These are phyloP conservation scores for Emericellopsis atlantica DNA, from an alignment of 2,329 filamentous ascomycete species.

Conservation along the genomic window DNA sequence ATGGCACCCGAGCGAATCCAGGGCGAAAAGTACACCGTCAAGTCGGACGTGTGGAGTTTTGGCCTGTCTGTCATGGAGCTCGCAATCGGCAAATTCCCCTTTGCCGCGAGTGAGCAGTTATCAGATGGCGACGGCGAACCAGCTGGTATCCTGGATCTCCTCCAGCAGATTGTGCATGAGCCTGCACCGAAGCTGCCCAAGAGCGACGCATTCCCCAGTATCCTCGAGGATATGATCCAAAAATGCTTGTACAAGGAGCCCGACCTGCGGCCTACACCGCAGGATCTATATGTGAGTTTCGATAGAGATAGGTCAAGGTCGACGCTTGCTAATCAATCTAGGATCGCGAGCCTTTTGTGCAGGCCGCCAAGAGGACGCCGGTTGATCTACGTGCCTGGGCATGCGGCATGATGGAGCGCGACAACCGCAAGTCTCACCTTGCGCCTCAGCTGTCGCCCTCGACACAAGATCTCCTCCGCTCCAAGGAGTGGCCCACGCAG, in stretches of 20 bases:
- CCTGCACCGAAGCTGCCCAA: slow-evolving; percentile 87
- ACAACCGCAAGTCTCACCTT: slow-evolving; percentile 91
- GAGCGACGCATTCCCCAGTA: slow-evolving; percentile 92
- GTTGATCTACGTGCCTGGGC: slow-evolving; percentile 93
- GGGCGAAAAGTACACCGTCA: slow-evolving; percentile 92
- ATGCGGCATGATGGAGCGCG: slow-evolving; percentile 81
- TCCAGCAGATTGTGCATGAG: slow-evolving; percentile 96
- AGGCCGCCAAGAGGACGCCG: slow-evolving; percentile 91
- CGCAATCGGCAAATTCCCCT: slow-evolving; percentile 94
- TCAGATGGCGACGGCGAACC: slow-evolving; percentile 70
- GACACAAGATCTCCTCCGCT: slow-evolving; percentile 62
- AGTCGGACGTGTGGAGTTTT: slow-evolving; percentile 98
- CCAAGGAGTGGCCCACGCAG: slow-evolving; percentile 38
- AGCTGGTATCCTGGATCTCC: slow-evolving; percentile 85
- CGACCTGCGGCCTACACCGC: slow-evolving; percentile 78
- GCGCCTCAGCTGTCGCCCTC: slow-evolving; percentile 68
- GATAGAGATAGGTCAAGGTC: not conserved
- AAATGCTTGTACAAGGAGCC: slow-evolving; percentile 89
- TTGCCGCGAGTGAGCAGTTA: slow-evolving; percentile 60
- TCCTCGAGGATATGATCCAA: slow-evolving; percentile 92
- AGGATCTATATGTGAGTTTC: slow-evolving; percentile 72
- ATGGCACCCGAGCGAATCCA: slow-evolving; percentile 99
- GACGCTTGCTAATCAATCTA: slow-evolving; percentile 18
- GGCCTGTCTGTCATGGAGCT: slow-evolving; percentile 92
- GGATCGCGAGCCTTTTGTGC: slow-evolving; percentile 89